Evolutionary conservation across 805 yeast genomes (phyloP), one percentile per base, ranked within the genome.

Genomic region (Candida yuanshanica): DNA sequence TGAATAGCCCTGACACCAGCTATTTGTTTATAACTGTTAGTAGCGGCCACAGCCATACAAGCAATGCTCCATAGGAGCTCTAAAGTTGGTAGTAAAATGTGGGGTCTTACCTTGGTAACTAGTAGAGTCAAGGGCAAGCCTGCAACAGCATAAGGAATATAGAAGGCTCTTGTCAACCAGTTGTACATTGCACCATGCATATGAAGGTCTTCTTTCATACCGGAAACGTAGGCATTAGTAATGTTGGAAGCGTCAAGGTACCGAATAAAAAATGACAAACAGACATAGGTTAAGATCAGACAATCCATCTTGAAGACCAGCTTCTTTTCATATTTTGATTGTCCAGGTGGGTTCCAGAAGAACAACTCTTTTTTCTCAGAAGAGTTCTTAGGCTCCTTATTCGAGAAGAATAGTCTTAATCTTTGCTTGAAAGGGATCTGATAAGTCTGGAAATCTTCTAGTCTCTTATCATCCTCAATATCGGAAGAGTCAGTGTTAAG

Each of bases 1-100:
- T 81, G 70, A 35, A 81, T 66, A 51, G 81, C 81, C 35, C 91
- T 62, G 27, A 77, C 54, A 1, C 72, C 86, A 54, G 72, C 72
- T 31, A 43, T 21, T n/a, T 39, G 25, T 9, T 35, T 26, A 16
- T 31, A 43, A 11, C n/a, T 22, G 14, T 39, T 21, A 13, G 41
- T 31, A 21, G 22, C 27, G 21, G 21, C 33, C 6, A 39, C 25
- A 9, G 36, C 68, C 7, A 83, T 59, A 2, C 87, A 80, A 39
- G 79, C 66, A 8, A 79, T 53, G 1, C 83, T 74, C 43, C 41
- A 44, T 6, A 23, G 16, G 9, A 44, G 31, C 23, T 44, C 47
- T 12, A 44, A 14, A 9, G 32, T 13, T 40, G 47, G 47, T 18
- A 44, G 27, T 23, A 42, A 8, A 20, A 25, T 35, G n/a, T 35